Evolutionary conservation across 257 asterid species (phyloP).

Genomic region (Ballota nigra): DNA sequence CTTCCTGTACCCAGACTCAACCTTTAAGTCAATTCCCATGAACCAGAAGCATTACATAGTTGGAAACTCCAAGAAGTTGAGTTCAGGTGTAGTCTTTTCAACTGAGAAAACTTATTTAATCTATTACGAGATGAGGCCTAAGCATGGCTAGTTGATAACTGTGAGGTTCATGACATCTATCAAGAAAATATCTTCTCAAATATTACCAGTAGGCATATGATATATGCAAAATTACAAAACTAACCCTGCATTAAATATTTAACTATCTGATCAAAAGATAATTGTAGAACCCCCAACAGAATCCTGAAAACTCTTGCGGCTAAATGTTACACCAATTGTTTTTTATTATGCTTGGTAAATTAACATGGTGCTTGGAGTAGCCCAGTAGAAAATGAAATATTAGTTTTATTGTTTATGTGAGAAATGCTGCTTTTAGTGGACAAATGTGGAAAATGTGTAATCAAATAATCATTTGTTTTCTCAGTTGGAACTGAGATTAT

Average conservation of each 20-base stretch:
- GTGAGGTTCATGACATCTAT: background rate
- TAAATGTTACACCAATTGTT: background rate
- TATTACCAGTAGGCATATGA: background rate
- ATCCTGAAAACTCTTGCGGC: background rate
- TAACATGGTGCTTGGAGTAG: background rate
- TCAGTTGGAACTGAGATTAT: background rate
- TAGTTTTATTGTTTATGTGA: background rate
- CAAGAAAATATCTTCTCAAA: background rate
- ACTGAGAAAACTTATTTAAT: background rate
- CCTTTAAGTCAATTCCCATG: background rate
- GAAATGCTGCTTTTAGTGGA: background rate
- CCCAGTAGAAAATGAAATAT: background rate
- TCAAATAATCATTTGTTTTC: background rate
- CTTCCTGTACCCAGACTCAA: background rate
- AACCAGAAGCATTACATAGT: background rate
- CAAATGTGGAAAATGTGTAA: background rate
- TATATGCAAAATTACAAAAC: background rate
- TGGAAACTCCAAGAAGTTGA: background rate
- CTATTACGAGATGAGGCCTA: background rate
- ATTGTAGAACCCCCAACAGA: background rate
- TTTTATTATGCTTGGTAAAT: background rate
- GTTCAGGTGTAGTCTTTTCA: background rate
- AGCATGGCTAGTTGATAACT: background rate
- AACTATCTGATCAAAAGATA: background rate
- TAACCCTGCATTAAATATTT: background rate